Evolutionary conservation across 805 yeast species (phyloP).

Genomic region (Wickerhamiella spandovensis): DNA sequence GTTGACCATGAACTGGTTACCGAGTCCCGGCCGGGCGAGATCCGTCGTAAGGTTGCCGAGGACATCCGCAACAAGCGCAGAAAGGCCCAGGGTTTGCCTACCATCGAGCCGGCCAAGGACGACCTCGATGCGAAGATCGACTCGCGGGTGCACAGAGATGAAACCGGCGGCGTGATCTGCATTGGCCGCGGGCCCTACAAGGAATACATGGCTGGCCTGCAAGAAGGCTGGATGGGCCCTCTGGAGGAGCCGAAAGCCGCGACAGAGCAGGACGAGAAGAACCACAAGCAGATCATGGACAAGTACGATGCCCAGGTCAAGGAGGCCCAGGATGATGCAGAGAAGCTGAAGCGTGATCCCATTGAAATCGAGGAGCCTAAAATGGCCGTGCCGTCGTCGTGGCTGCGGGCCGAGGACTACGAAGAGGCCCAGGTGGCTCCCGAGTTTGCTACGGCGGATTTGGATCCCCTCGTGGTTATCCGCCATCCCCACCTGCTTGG

Average conservation of each 20-base stretch:
- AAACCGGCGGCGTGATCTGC: constrained; percentile 74
- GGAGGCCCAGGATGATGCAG: constrained; percentile 11
- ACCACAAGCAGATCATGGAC: constrained; percentile 6
- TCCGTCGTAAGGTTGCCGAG: constrained; percentile 69
- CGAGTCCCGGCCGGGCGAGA: constrained; percentile 80
- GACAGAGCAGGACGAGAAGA: constrained; percentile 7
- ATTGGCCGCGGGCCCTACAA: constrained; percentile 93
- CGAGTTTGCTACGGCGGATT: constrained; percentile 34
- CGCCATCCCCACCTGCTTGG: constrained; percentile 73
- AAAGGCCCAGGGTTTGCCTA: constrained; percentile 22
- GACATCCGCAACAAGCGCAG: constrained; percentile 60
- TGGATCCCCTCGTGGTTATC: constrained; percentile 57
- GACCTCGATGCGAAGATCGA: constrained; percentile 23
- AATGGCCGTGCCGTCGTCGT: constrained; percentile 29
- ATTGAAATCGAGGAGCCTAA: constrained; percentile 10
- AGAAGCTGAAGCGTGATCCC: constrained; percentile 5
- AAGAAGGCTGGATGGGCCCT: constrained; percentile 93
- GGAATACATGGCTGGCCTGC: constrained; percentile 80
- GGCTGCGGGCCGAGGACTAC: constrained; percentile 47
- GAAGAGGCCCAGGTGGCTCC: constrained; percentile 41
- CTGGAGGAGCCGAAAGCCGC: constrained; percentile 36
- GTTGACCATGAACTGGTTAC: constrained; percentile 61
- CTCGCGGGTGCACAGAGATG: constrained; percentile 29
- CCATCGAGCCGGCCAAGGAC: constrained; percentile 12
- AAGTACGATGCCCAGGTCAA: constrained; percentile 8